phyloP scores from a whole-genome alignment of 345 rosid species.

The Mangifera indica region DNA sequence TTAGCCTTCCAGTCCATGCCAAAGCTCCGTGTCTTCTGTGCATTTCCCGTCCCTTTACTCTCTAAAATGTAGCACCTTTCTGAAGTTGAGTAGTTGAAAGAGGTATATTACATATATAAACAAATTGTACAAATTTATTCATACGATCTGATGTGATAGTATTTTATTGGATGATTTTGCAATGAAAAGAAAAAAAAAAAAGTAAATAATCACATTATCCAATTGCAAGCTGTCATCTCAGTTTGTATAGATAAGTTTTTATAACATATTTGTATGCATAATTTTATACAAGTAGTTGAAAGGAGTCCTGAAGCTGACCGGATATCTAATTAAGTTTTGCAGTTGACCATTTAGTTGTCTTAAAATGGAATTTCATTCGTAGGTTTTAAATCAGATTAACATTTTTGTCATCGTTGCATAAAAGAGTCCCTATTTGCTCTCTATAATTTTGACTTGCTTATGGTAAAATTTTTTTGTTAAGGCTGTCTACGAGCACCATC shows the following conservation, averaged over 20 bases:
- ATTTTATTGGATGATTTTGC: no score
- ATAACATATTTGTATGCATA: no score
- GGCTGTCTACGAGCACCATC: conserved; percentile 99
- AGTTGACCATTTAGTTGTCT: background rate
- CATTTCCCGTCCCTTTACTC: background rate
- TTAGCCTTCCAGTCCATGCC: background rate
- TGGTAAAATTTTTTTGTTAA: conserved; percentile 19
- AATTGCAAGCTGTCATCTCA: no score
- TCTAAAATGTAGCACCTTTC: background rate
- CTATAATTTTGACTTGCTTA: background rate
- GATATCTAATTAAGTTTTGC: background rate
- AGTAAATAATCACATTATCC: no score
- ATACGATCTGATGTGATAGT: no score
- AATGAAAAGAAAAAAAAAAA: no score
- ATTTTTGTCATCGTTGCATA: background rate
- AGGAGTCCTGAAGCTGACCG: background rate
- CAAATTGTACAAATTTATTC: no score
- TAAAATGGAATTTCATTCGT: background rate
- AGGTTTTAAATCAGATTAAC: background rate
- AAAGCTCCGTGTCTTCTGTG: background rate
- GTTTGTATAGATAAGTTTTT: no score
- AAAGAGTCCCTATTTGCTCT: background rate
- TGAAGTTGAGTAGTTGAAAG: background rate
- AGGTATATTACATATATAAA: no score
- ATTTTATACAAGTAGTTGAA: no score